Conservation (phyloP, 257 asterid species). For the Solanum piurae region DNA sequence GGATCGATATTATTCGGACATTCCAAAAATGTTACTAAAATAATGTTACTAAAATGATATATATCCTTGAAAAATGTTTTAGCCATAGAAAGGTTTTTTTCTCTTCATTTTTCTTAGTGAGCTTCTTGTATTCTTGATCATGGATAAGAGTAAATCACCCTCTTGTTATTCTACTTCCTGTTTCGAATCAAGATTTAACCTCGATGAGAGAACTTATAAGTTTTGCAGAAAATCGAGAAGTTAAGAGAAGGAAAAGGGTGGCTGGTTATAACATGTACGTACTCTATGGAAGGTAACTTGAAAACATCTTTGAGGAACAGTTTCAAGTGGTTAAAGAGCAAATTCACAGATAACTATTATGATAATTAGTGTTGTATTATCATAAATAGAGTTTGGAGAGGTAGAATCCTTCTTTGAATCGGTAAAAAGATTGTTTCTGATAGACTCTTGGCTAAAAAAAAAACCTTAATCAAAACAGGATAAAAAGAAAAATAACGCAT, state of each 20-base stretch:
- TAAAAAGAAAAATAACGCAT: no score
- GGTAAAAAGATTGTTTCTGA: no score
- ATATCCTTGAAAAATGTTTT: no score
- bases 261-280: slow-evolving; percentile 74
- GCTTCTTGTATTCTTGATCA: slow-evolving; percentile 3
- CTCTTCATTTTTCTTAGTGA: background rate
- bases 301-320: slow-evolving; percentile 66
- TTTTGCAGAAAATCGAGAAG: slow-evolving; percentile 68
- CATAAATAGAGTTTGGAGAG: no score
- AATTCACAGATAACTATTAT: slow-evolving; percentile 36
- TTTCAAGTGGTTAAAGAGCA: slow-evolving; percentile 84
- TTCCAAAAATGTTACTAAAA: no score
- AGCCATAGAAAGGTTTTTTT: background rate
- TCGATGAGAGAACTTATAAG: slow-evolving; percentile 43
- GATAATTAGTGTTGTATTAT: background rate
- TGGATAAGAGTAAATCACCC: slow-evolving; percentile 67
- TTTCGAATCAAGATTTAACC: slow-evolving; percentile 51
- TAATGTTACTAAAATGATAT: no score
- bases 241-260: slow-evolving; percentile 72
- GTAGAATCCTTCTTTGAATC: no score
- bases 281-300: slow-evolving; percentile 64
- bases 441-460: background rate
- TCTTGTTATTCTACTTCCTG: slow-evolving; percentile 59
- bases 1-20: background rate
- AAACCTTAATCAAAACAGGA: background rate